These are phyloP conservation scores for Neopestalotiopsis sp. DNA, from an alignment of 2,329 filamentous ascomycete genomes.

Conservation along the genomic window DNA sequence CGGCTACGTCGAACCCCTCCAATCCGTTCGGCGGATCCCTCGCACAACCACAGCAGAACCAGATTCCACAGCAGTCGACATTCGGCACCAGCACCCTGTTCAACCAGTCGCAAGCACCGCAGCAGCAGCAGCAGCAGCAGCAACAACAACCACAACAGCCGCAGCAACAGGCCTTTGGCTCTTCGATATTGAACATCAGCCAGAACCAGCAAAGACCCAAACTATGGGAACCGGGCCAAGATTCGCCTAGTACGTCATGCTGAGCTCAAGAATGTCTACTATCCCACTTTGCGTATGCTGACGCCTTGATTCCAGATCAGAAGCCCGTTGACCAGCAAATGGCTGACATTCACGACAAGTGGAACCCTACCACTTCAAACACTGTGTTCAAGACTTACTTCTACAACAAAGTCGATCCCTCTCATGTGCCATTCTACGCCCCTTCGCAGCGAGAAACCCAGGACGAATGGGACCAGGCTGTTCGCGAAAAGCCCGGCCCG, in stretches of 20 bases:
- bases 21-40: slow-evolving; percentile 26
- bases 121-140: slow-evolving; percentile 41
- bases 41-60: slow-evolving; percentile 38
- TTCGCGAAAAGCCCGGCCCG: slow-evolving; percentile 77
- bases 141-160: slow-evolving; percentile 38
- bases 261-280: too few species aligned
- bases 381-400: slow-evolving; percentile 85
- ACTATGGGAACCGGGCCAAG: slow-evolving; percentile 38
- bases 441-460: slow-evolving; percentile 74
- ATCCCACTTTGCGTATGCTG: slow-evolving; percentile 6
- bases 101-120: slow-evolving; percentile 41
- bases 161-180: slow-evolving; percentile 33
- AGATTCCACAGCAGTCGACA: slow-evolving; percentile 40
- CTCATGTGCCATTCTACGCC: slow-evolving; percentile 77
- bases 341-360: slow-evolving; percentile 72
- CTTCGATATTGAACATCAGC: slow-evolving; percentile 20
- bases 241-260: slow-evolving; percentile 30
- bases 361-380: slow-evolving; percentile 71
- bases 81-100: slow-evolving; percentile 38
- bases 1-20: neutral
- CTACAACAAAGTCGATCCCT: slow-evolving; percentile 82
- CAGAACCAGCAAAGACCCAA: slow-evolving; percentile 1
- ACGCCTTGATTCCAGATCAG: slow-evolving; percentile 54
- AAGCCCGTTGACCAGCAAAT: slow-evolving; percentile 80
- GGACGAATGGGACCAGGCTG: slow-evolving; percentile 82